A percentile compares a stretch with the other conserved stretches of the same genome.
phyloP scores from a whole-genome alignment of 164 flowering plant species.

The Malania oleifera region DNA sequence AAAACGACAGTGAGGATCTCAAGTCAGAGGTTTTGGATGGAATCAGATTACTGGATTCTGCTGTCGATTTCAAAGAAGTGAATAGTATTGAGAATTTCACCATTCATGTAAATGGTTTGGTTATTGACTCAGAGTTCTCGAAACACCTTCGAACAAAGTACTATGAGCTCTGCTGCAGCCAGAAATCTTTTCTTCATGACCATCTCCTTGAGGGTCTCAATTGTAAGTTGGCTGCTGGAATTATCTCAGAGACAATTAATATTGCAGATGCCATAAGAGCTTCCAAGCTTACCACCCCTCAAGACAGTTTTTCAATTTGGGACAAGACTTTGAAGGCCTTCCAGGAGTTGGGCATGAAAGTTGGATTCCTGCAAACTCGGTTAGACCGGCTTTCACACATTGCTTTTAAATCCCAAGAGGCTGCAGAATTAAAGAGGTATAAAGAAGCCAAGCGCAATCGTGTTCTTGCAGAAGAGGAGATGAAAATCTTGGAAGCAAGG shows the following conservation, averaged over 20 bases:
- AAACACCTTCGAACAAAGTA: conserved; percentile 24
- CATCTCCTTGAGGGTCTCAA: conserved; percentile 26
- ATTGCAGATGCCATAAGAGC: conserved; percentile 28
- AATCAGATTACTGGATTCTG: conserved; percentile 16
- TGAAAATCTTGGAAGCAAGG: no score
- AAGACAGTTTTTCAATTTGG: conserved; percentile 15
- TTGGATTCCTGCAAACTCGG: conserved; percentile 22
- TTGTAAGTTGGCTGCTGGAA: conserved; percentile 29
- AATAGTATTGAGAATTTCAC: conserved; percentile 27
- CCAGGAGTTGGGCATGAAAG: conserved; percentile 25
- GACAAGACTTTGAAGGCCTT: conserved; percentile 23
- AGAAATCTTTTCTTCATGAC: conserved; percentile 31
- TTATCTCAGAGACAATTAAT: conserved; percentile 33
- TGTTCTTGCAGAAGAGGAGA: no score
- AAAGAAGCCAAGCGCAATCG: background rate
- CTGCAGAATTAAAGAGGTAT: background rate
- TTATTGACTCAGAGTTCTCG: conserved; percentile 31
- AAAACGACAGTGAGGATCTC: conserved; percentile 19
- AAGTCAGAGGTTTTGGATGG: conserved; percentile 29
- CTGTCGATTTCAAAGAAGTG: conserved; percentile 21
- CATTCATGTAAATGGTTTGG: conserved; percentile 28
- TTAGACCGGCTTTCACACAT: conserved; percentile 6
- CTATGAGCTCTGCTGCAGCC: conserved; percentile 39
- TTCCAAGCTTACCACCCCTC: conserved; percentile 14
- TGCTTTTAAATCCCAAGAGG: conserved; percentile 13